Evolutionary conservation across 2,329 filamentous ascomycete genomes (phyloP).

Genomic region (Diplocarpon rosae): DNA sequence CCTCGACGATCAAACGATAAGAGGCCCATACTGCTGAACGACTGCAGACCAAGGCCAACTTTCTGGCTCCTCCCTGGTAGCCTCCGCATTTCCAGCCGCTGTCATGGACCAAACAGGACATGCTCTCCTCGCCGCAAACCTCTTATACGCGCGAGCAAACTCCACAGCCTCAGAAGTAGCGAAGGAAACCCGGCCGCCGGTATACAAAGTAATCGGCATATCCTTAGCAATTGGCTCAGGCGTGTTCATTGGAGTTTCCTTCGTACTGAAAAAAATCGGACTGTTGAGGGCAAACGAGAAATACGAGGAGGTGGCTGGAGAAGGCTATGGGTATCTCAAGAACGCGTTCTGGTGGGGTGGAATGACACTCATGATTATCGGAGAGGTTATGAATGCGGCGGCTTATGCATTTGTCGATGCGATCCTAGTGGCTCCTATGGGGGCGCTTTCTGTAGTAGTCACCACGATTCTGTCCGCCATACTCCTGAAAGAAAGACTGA

Average conservation of each 20-base stretch:
- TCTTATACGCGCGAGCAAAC: conserved; percentile 35
- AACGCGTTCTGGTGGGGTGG: conserved; percentile 91
- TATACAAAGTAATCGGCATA: conserved; percentile 81
- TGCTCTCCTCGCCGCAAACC: conserved; percentile 30
- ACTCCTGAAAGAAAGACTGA: conserved; percentile 89
- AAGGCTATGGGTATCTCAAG: conserved; percentile 95
- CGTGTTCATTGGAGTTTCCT: conserved; percentile 86
- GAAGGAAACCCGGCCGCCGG: conserved; percentile 18
- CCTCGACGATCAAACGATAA: conserved; percentile 1
- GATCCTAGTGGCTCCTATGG: conserved; percentile 85
- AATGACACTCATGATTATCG: conserved; percentile 94
- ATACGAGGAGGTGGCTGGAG: conserved; percentile 89
- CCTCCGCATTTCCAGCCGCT: conserved; percentile 12
- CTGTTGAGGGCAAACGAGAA: conserved; percentile 88
- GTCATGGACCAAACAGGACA: conserved; percentile 31
- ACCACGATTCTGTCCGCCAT: conserved; percentile 86
- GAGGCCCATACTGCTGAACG: conserved; percentile 7
- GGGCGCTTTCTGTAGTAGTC: conserved; percentile 84
- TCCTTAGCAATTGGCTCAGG: conserved; percentile 77
- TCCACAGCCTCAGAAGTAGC: conserved; percentile 23
- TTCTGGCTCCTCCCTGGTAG: conserved; percentile 7
- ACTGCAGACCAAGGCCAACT: conserved; percentile 5
- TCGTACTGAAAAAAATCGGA: conserved; percentile 90
- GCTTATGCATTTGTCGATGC: conserved; percentile 96
- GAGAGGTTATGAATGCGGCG: conserved; percentile 94